A percentile compares a stretch with the other conserved stretches of the same genome.
phyloP scores from a whole-genome alignment of 1,139 yeast species.

The Pichia terricola region DNA sequence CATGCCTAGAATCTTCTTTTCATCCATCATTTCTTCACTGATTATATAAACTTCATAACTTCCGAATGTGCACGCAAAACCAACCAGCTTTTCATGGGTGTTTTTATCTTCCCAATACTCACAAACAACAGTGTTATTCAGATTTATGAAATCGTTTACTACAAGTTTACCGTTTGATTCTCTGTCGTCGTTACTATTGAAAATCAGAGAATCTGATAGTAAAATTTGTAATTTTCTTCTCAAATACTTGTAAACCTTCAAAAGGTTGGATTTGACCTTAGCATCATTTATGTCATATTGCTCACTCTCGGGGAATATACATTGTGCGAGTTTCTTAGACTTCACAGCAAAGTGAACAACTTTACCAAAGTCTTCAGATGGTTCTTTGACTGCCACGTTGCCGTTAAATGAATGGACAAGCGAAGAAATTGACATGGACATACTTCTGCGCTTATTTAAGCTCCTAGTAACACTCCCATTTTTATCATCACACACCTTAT shows the following conservation, averaged over 20 bases:
- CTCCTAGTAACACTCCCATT: too few relatives aligned
- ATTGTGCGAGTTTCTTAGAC: constrained; percentile 54
- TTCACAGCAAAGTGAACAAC: constrained; percentile 65
- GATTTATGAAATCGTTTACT: neutral
- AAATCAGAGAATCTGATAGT: neutral
- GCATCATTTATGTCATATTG: constrained; percentile 24
- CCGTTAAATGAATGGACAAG: too few relatives aligned
- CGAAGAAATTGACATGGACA: too few relatives aligned
- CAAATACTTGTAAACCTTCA: constrained; percentile 34
- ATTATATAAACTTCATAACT: constrained; percentile 46
- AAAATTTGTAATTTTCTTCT: constrained; percentile 22
- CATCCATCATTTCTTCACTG: constrained; percentile 35
- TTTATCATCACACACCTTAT: too few relatives aligned
- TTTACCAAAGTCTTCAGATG: neutral
- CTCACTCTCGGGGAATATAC: constrained; percentile 34
- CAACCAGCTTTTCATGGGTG: constrained; percentile 28
- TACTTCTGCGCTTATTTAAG: too few relatives aligned
- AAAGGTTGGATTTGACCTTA: constrained; percentile 25
- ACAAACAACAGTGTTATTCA: constrained; percentile 12
- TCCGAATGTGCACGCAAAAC: constrained; percentile 35
- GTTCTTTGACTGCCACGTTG: too few relatives aligned
- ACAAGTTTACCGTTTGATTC: constrained; percentile 1
- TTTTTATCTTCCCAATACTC: constrained; percentile 23
- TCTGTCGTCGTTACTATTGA: neutral
- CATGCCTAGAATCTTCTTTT: constrained; percentile 39